Conservation (phyloP, 2,329 filamentous ascomycete genomes). For the Tolypocladium album region DNA sequence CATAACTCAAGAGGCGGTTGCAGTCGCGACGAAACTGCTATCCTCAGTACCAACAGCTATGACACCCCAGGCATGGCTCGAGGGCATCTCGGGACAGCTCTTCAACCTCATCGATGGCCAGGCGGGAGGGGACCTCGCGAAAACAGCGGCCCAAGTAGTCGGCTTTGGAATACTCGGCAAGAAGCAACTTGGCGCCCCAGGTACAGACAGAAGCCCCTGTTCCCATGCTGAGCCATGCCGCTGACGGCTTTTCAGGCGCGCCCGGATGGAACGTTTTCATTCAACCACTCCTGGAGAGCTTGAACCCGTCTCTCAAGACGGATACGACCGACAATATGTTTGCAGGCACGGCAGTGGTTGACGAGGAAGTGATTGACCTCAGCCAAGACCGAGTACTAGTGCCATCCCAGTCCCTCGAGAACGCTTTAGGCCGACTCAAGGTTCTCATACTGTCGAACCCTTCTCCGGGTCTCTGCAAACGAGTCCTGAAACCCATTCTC, state of each 20-base stretch:
- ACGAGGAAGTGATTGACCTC: constrained; percentile 34
- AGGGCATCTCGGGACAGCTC: constrained; percentile 49
- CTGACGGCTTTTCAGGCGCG: constrained; percentile 24
- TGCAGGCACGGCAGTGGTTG: constrained; percentile 12
- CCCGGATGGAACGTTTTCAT: constrained; percentile 54
- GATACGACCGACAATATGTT: not conserved
- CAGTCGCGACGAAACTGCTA: constrained; percentile 50
- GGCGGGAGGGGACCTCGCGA: constrained; percentile 22
- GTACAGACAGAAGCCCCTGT: constrained; percentile 15
- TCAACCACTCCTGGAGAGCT: constrained; percentile 40
- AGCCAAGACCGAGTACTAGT: constrained; percentile 33
- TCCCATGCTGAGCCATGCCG: not conserved
- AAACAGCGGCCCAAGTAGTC: constrained; percentile 25
- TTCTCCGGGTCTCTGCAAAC: constrained; percentile 52
- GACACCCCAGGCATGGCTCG: constrained; percentile 47
- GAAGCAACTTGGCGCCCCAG: constrained; percentile 52
- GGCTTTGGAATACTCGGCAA: constrained; percentile 55
- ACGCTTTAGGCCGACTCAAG: constrained; percentile 43
- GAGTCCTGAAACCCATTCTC: constrained; percentile 48
- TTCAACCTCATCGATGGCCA: constrained; percentile 49
- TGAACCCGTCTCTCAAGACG: constrained; percentile 32
- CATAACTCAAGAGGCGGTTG: constrained; percentile 58
- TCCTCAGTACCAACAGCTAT: constrained; percentile 47
- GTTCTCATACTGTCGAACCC: constrained; percentile 52
- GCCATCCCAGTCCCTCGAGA: constrained; percentile 32